phyloP scores from a whole-genome alignment of 1,139 yeast genomes.

The Geotrichum bryndzae region DNA sequence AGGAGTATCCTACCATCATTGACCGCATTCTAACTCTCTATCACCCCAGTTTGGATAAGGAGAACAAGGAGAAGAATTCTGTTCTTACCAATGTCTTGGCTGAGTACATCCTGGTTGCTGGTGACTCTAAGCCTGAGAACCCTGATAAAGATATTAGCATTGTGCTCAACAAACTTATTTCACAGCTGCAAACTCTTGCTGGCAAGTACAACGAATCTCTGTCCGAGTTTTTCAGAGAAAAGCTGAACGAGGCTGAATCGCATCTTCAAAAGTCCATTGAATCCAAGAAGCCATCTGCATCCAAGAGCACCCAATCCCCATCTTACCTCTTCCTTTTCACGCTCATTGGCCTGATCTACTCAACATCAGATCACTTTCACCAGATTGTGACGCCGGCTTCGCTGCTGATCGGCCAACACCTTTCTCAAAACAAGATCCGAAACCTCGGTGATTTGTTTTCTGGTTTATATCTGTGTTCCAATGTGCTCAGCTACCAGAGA shows the following conservation, averaged over 20 bases:
- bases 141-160: constrained; percentile 28
- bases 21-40: constrained; percentile 53
- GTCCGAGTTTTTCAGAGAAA: constrained; percentile 50
- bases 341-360: constrained; percentile 68
- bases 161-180: constrained; percentile 44
- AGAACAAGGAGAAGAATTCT: constrained; percentile 73
- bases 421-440: constrained; percentile 46
- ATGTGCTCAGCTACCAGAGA: constrained; percentile 65
- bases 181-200: constrained; percentile 53
- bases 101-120: constrained; percentile 52
- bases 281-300: constrained; percentile 2
- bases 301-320: constrained; percentile 5
- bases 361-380: constrained; percentile 95
- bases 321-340: constrained; percentile 64
- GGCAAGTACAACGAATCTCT: constrained; percentile 60
- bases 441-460: constrained; percentile 39
- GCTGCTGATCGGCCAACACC: constrained; percentile 63
- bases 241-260: constrained; percentile 29
- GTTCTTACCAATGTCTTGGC: constrained; percentile 59
- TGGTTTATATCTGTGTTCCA: constrained; percentile 60
- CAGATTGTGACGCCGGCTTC: constrained; percentile 80
- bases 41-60: constrained; percentile 74
- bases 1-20: constrained; percentile 46
- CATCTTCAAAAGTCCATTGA: constrained; percentile 11
- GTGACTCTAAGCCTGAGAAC: constrained; percentile 34